Conservation (phyloP, 306 rosid species). For the Cucumis sativus region Cucumber_9930_V3 NC_026659.2:1172501-1173000, state of each 20-base stretch:
- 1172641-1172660: neutral
- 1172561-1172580: constrained; percentile 51
- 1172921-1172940: constrained; percentile 71
- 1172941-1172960: constrained; percentile 83
- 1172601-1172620: constrained; percentile 4
- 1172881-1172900: constrained; percentile 15
- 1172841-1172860: neutral
- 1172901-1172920: constrained; percentile 98
- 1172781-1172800: neutral
- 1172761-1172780: neutral
- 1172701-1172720: neutral
- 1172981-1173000: constrained; percentile 78
- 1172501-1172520: constrained; percentile 61
- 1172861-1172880: neutral
- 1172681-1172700: neutral
- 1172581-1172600: constrained; percentile 73
- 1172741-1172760: neutral
- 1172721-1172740: neutral
- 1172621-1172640: neutral
- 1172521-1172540: constrained; percentile 94
- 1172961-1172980: constrained; percentile 74
- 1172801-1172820: neutral
- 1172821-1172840: neutral
- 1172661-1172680: neutral
- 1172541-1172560: constrained; percentile 84